Conservation (phyloP, 805 yeast species). For the Cyberlindnera lachancei region DNA sequence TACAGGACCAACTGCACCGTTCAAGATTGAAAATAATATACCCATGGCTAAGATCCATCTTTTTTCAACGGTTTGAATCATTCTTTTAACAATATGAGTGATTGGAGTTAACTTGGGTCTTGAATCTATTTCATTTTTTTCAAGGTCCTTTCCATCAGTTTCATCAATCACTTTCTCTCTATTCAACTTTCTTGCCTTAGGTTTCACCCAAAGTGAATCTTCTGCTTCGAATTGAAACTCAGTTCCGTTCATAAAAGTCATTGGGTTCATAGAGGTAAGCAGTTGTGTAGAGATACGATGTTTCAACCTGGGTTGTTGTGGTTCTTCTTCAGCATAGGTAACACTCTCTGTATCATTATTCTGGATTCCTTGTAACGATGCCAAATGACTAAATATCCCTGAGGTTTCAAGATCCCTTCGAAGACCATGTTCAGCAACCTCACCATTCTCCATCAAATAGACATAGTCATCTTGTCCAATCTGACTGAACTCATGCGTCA, state of each 20-base stretch:
- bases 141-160: constrained; percentile 1
- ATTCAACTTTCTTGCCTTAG: constrained; percentile 3
- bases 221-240: constrained; percentile 6
- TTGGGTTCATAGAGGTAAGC: constrained; percentile 15
- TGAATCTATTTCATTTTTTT: constrained; percentile 7
- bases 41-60: constrained; percentile 39
- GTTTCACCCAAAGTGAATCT: background rate
- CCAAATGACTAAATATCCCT: constrained; percentile 14
- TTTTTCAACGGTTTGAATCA: constrained; percentile 22
- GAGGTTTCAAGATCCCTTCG: constrained; percentile 25
- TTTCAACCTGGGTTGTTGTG: constrained; percentile 3
- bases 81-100: constrained; percentile 20
- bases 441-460: constrained; percentile 52
- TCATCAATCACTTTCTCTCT: background rate
- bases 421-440: constrained; percentile 37
- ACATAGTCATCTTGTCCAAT: constrained; percentile 54
- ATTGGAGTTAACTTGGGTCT: constrained; percentile 24
- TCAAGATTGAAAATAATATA: constrained; percentile 38
- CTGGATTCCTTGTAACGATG: constrained; percentile 12
- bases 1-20: constrained; percentile 64
- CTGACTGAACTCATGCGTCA: constrained; percentile 69
- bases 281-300: constrained; percentile 14
- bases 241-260: constrained; percentile 9
- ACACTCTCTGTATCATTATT: background rate
- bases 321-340: background rate